Percentiles rank a stretch among this genome's conserved stretches.
phyloP scores from a whole-genome alignment of 805 yeast species.

The Wickerhamomyces xylosicus region DNA sequence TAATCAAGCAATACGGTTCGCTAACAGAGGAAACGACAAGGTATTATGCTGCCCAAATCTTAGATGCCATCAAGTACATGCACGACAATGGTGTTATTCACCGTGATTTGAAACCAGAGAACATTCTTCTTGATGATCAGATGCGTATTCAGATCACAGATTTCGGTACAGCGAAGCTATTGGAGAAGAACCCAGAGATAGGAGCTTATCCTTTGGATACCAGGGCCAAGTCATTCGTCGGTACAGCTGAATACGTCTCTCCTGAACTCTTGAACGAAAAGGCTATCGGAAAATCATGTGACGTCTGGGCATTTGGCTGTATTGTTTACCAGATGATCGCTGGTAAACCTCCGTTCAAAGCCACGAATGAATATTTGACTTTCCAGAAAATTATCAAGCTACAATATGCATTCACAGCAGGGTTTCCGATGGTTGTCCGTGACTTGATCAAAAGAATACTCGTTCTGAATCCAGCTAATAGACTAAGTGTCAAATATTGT shows the following conservation, averaged over 20 bases:
- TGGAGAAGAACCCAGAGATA: slow-evolving; percentile 36
- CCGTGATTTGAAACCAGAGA: slow-evolving; percentile 79
- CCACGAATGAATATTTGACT: slow-evolving; percentile 70
- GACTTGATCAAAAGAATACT: slow-evolving; percentile 65
- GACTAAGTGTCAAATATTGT: slow-evolving; percentile 47
- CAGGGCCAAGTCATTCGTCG: slow-evolving; percentile 73
- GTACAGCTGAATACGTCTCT: slow-evolving; percentile 78
- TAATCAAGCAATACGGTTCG: slow-evolving; percentile 62
- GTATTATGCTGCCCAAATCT: slow-evolving; percentile 62
- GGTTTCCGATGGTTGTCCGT: slow-evolving; percentile 63
- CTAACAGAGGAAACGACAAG: slow-evolving; percentile 58
- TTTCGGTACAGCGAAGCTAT: slow-evolving; percentile 73
- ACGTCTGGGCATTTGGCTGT: slow-evolving; percentile 99
- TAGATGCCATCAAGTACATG: slow-evolving; percentile 65
- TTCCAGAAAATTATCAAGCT: slow-evolving; percentile 74
- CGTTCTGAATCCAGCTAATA: slow-evolving; percentile 50
- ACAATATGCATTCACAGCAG: slow-evolving; percentile 78
- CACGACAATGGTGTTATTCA: slow-evolving; percentile 71
- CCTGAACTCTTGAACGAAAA: slow-evolving; percentile 72
- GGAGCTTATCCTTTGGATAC: slow-evolving; percentile 55
- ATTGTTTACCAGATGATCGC: slow-evolving; percentile 92
- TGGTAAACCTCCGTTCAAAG: slow-evolving; percentile 83
- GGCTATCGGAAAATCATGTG: slow-evolving; percentile 84
- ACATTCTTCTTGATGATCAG: slow-evolving; percentile 53
- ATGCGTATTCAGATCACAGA: slow-evolving; percentile 65